Percentiles rank a stretch among this genome's conserved stretches.
Conservation (phyloP, 345 rosid genomes). For the Camelina neglecta region DNA sequence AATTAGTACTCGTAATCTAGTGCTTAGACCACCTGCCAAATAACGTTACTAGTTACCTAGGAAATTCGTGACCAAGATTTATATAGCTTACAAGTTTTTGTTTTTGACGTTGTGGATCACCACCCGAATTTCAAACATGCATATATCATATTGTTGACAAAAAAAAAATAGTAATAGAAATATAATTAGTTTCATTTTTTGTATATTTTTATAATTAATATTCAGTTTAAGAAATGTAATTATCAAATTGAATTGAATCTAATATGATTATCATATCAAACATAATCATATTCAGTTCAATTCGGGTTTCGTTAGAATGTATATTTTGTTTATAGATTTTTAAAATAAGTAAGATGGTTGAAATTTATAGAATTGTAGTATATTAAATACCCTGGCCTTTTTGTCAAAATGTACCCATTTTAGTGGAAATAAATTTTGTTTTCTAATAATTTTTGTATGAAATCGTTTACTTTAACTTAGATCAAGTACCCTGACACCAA, state of each 20-base stretch:
- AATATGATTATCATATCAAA: neutral
- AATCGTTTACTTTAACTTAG: neutral
- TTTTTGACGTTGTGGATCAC: neutral
- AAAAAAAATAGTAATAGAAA: too few species aligned
- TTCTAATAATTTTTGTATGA: neutral
- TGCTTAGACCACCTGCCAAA: slow-evolving; percentile 40
- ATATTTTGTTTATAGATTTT: neutral
- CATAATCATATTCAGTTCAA: too few species aligned
- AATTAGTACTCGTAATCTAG: slow-evolving; percentile 41
- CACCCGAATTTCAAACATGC: neutral
- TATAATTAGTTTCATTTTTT: neutral
- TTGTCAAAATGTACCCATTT: neutral
- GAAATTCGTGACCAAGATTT: neutral
- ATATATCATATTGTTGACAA: neutral
- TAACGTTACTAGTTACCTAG: neutral
- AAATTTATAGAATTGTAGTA: neutral
- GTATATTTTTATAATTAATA: neutral
- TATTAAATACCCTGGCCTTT: neutral
- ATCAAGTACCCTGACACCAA: too few species aligned
- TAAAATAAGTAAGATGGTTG: neutral
- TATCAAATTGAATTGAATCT: neutral
- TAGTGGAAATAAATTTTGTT: neutral
- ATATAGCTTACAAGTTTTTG: neutral
- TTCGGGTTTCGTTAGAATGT: neutral
- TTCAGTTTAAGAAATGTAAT: too few species aligned